Evolutionary conservation across 495 filamentous ascomycete species (phyloP).

Genomic region (Aspergillus asperescens): DNA sequence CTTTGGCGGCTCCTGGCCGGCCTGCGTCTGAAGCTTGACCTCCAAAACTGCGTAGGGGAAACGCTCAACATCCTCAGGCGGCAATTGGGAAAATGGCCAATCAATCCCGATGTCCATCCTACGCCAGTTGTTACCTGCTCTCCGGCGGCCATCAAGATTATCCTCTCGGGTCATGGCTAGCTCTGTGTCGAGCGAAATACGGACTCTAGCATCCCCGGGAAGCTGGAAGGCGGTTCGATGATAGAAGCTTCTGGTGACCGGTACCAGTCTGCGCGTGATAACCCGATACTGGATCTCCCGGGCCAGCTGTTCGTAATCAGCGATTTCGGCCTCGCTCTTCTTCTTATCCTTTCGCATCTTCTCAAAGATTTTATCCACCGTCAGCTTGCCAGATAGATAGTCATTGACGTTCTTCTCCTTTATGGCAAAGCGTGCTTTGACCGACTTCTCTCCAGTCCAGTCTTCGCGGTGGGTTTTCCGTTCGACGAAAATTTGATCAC

Average conservation of each 20-base stretch:
- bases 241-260: slow-evolving; percentile 91
- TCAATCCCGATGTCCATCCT: slow-evolving; percentile 98
- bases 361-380: slow-evolving; percentile 79
- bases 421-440: slow-evolving; percentile 89
- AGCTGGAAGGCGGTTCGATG: slow-evolving; percentile 97
- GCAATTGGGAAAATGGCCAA: slow-evolving; percentile 86
- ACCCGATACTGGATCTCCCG: slow-evolving; percentile 90
- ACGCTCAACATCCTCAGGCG: slow-evolving; percentile 73
- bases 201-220: slow-evolving; percentile 90
- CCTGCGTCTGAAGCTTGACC: slow-evolving; percentile 96
- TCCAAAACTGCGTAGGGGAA: slow-evolving; percentile 97
- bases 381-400: slow-evolving; percentile 74
- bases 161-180: slow-evolving; percentile 93
- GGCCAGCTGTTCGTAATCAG: slow-evolving; percentile 83
- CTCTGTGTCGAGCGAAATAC: slow-evolving; percentile 95
- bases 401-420: slow-evolving; percentile 98
- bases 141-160: slow-evolving; percentile 73
- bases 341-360: slow-evolving; percentile 92
- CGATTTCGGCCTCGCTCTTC: slow-evolving; percentile 83
- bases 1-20: slow-evolving; percentile 91
- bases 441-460: slow-evolving; percentile 98
- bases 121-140: slow-evolving; percentile 87
- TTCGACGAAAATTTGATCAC: slow-evolving; percentile 92
- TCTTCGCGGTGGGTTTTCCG: slow-evolving; percentile 97
- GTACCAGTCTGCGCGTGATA: slow-evolving; percentile 73